Evolutionary conservation across 2,329 filamentous ascomycete species (phyloP).

Genomic region (Diaporthe velutina): DNA sequence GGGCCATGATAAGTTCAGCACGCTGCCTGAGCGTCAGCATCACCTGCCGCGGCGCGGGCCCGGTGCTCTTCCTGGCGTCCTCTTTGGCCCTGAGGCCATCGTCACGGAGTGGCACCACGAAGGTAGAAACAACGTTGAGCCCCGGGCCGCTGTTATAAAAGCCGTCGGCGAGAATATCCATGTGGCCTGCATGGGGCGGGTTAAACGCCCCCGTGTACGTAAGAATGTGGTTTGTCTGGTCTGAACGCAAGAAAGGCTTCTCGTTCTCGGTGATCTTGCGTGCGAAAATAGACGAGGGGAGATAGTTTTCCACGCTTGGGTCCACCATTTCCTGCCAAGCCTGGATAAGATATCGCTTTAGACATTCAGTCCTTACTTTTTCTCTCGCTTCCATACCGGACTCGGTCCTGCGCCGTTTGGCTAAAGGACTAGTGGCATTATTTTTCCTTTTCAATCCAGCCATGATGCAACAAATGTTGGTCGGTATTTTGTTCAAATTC

Average conservation of each 20-base stretch:
- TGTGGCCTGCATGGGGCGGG: background rate
- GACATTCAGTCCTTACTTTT: background rate
- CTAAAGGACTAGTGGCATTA: background rate
- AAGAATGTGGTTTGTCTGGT: background rate
- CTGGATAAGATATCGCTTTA: background rate
- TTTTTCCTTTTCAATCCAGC: background rate
- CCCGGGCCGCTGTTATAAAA: background rate
- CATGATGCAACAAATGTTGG: background rate
- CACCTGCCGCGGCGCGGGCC: rapidly evolving
- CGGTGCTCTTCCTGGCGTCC: background rate
- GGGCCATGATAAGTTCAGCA: background rate
- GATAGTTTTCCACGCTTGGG: background rate
- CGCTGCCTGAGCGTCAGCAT: background rate
- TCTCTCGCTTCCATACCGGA: background rate
- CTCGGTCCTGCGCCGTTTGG: background rate
- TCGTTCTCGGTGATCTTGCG: background rate
- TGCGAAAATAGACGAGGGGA: background rate
- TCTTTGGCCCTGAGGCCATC: background rate
- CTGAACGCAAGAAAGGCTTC: background rate
- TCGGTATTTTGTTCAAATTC: background rate
- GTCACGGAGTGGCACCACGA: background rate
- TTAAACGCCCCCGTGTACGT: background rate
- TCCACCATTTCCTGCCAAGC: background rate
- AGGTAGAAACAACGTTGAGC: background rate
- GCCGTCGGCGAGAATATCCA: background rate